phyloP scores from a whole-genome alignment of 179 eudicot genomes.

The Vitellaria paradoxa region DNA sequence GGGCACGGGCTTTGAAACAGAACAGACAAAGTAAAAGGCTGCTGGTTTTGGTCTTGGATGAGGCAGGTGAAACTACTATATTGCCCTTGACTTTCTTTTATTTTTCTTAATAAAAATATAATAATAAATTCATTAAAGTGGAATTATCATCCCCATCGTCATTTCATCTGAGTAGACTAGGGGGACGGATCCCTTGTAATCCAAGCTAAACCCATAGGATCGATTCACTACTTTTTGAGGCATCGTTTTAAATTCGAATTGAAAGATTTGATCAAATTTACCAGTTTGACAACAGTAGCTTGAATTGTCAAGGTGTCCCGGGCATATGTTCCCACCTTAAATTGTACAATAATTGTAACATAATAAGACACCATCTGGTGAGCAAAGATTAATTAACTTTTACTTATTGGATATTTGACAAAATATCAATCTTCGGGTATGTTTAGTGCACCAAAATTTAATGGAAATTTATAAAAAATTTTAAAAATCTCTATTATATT shows the following conservation, averaged over 20 bases:
- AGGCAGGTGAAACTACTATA: neutral
- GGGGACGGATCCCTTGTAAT: slow-evolving; percentile 23
- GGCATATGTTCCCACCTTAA: no score
- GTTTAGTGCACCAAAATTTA: no score
- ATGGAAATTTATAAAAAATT: no score
- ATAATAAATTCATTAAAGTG: neutral
- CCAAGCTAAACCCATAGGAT: slow-evolving; percentile 18
- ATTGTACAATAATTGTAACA: no score
- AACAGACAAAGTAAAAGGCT: slow-evolving; percentile 38
- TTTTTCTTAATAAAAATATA: neutral
- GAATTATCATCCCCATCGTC: neutral
- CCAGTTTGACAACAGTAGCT: no score
- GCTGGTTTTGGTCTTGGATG: slow-evolving; percentile 31
- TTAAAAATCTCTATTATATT: no score
- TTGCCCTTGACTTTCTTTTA: slow-evolving; percentile 2
- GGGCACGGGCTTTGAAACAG: slow-evolving; percentile 22
- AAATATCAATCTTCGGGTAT: no score
- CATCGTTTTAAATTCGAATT: neutral
- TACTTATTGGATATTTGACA: no score
- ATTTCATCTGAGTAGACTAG: neutral
- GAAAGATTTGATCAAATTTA: no score
- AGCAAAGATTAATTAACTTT: no score
- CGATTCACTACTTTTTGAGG: neutral
- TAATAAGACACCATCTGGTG: no score
- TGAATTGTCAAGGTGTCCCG: no score